Conservation (phyloP, 176 grass and related monocot genomes). For the Cocos nucifera region DNA sequence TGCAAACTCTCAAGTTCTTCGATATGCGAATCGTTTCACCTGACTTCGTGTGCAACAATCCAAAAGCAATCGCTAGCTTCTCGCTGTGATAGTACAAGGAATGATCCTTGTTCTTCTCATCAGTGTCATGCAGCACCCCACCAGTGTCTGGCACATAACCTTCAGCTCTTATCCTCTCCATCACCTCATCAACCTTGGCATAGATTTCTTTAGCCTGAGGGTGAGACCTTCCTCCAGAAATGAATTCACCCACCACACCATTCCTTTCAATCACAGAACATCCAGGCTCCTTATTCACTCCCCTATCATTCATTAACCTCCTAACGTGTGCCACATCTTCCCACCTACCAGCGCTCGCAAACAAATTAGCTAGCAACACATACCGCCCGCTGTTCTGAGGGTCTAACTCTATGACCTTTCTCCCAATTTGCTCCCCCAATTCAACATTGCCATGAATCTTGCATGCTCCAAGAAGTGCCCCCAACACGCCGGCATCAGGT, state of each 20-base stretch:
- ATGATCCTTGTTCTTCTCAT: constrained; percentile 38
- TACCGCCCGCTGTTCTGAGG: constrained; percentile 64
- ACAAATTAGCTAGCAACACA: constrained; percentile 65
- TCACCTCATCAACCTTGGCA: constrained; percentile 48
- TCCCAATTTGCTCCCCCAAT: constrained; percentile 44
- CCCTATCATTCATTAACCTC: constrained; percentile 50
- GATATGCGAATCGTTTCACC: constrained; percentile 42
- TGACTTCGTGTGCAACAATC: constrained; percentile 35
- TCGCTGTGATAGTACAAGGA: constrained; percentile 67
- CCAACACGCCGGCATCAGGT: constrained; percentile 47
- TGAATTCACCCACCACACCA: constrained; percentile 43
- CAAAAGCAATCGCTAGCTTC: constrained; percentile 82
- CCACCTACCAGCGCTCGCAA: constrained; percentile 50
- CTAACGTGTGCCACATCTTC: constrained; percentile 47
- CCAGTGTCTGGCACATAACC: constrained; percentile 37
- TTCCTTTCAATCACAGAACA: constrained; percentile 50
- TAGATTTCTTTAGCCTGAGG: constrained; percentile 41
- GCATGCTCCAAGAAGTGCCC: constrained; percentile 74
- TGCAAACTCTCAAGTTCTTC: constrained; percentile 63
- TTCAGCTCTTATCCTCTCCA: constrained; percentile 40
- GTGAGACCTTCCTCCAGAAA: constrained; percentile 43
- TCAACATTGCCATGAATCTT: constrained; percentile 48
- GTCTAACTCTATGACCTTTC: constrained; percentile 61
- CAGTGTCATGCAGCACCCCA: constrained; percentile 40
- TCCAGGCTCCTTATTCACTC: constrained; percentile 61